Percentiles rank a stretch among this genome's conserved stretches.
Evolutionary conservation across 192 early-diverging fungal species (phyloP).

Genomic region (Coemansia guatemalensis): DNA sequence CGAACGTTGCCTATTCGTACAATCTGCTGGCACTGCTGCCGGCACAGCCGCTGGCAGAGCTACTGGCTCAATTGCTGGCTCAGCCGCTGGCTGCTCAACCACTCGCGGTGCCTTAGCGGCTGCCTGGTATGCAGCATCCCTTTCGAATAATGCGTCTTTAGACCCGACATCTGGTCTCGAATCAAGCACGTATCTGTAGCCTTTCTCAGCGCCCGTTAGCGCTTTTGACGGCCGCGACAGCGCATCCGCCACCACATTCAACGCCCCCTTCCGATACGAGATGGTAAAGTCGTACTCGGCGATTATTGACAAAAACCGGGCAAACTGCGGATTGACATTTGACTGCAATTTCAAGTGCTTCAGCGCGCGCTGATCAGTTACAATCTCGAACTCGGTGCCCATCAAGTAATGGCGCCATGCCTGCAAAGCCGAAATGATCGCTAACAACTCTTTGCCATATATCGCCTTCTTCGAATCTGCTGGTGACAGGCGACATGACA

Average conservation of each 20-base stretch:
- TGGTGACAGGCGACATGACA: too few species aligned
- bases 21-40: too few species aligned
- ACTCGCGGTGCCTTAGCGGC: background rate
- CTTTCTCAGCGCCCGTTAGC: too few species aligned
- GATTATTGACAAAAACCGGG: background rate
- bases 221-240: slow-evolving; percentile 9
- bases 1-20: too few species aligned
- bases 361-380: slow-evolving; percentile 8
- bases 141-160: background rate
- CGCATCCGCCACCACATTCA: slow-evolving; percentile 12
- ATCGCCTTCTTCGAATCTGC: too few species aligned
- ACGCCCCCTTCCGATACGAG: background rate
- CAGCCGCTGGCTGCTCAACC: background rate
- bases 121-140: background rate
- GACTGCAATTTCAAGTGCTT: slow-evolving; percentile 3
- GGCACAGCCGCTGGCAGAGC: background rate
- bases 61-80: too few species aligned
- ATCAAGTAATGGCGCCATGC: slow-evolving; percentile 6
- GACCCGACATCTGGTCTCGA: background rate
- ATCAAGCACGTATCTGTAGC: background rate
- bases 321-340: background rate
- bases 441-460: too few species aligned
- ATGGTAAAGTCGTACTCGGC: slow-evolving; percentile 12
- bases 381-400: background rate
- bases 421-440: background rate